Base-by-base conservation (phyloP, 495 filamentous ascomycete species). In the Penicillium nucicola region DNA sequence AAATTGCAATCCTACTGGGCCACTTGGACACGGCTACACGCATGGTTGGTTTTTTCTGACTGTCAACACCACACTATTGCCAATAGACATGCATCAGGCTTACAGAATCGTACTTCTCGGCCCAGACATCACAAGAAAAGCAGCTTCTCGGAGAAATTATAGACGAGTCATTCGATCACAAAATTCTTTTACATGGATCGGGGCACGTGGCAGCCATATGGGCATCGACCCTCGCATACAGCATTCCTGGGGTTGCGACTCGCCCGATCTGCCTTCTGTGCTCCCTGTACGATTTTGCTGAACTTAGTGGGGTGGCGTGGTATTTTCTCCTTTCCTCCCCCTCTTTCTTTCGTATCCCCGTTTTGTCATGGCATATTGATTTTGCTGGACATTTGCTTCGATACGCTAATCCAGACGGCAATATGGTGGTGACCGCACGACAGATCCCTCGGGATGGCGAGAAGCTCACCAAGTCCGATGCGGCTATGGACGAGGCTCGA, bases 401-500 rank as follows among this genome's bases (percentile, higher is more conserved):
- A 48, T 18, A 31, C 30, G 15, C 11, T 28, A 48, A 30, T 36
- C 40, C 30, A 33, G 40, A 31, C 18, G 25, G 18, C 36, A 60
- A 18, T 11, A 64, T 62, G 61, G 50, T 30, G 0, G 25, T 45
- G 45, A 20, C 22, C 12, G 45, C 42, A 17, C 42, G 31, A 23
- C 45, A 52, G 10, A 22, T 32, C 25, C 34, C 48, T 10, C 37
- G 23, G 5, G 45, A 52, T 42, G 41, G 38, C 5, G 53, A 57
- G 8, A 57, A 48, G 8, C 42, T 48, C 1, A 23, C 57, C 7
- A 50, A 46, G 23, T 54, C 41, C 8, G 32, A 58, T 45, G 50
- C 57, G 7, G 57, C 62, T 33, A 66, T 65, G 17, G 74, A 77
- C 47, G 68, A 64, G 18, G 42, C 68, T 15, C 68, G 74, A 10